These are phyloP conservation scores for Cladosporium sp. DNA, from an alignment of 2,329 filamentous ascomycete genomes.

Conservation along the genomic window DNA sequence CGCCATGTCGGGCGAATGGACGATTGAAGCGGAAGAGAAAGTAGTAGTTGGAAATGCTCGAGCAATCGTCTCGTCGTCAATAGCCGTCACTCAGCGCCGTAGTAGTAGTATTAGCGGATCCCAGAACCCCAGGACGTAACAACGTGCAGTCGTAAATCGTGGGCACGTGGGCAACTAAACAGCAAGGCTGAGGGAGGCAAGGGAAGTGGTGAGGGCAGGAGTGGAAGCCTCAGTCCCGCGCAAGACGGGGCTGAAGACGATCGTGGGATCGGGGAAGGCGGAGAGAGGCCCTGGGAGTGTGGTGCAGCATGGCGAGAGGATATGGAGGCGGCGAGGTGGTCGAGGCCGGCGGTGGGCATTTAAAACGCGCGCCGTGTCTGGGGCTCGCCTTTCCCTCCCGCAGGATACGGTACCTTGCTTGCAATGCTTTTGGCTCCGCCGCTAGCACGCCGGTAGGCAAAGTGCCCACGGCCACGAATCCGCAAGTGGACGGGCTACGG, in stretches of 20 bases:
- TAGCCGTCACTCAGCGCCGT: neutral
- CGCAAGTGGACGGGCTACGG: neutral
- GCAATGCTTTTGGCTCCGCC: neutral
- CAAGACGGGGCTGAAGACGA: slow-evolving; percentile 42
- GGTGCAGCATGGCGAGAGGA: slow-evolving; percentile 16
- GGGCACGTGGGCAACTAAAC: slow-evolving; percentile 14
- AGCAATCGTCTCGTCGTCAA: slow-evolving; percentile 12
- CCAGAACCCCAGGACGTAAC: neutral
- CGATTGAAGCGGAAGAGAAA: slow-evolving; percentile 17
- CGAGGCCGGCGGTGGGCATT: slow-evolving; percentile 9
- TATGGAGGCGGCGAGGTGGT: neutral
- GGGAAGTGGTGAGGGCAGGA: slow-evolving; percentile 12
- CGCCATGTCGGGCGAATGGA: slow-evolving; percentile 35
- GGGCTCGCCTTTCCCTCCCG: slow-evolving; percentile 5
- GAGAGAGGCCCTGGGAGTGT: slow-evolving; percentile 27
- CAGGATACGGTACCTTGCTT: neutral
- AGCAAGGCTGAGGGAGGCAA: slow-evolving; percentile 16
- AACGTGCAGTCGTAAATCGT: slow-evolving; percentile 11
- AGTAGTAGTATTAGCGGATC: neutral
- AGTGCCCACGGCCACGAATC: neutral
- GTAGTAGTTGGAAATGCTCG: slow-evolving; percentile 14
- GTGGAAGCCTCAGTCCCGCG: slow-evolving; percentile 43
- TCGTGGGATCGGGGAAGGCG: slow-evolving; percentile 37
- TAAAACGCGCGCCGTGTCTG: slow-evolving; percentile 9
- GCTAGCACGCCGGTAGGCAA: neutral